A percentile compares a stretch with the other conserved stretches of the same genome.
phyloP scores from a whole-genome alignment of 495 filamentous ascomycete species.

The Lepidopterella palustris region DNA sequence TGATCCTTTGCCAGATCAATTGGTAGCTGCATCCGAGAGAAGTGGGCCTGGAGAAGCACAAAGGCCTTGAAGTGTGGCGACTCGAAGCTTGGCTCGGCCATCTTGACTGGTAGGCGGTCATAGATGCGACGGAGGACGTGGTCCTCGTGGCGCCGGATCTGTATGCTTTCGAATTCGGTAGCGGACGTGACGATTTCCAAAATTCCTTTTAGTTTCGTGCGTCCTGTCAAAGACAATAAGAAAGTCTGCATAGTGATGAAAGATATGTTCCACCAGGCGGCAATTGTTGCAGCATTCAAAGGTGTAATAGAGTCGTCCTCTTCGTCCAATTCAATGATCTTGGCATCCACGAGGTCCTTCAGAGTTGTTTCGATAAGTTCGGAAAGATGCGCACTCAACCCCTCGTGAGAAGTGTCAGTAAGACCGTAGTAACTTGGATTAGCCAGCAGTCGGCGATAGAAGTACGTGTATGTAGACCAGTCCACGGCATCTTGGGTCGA shows the following conservation, averaged over 20 bases:
- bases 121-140: slow-evolving; percentile 85
- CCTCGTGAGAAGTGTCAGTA: slow-evolving; percentile 83
- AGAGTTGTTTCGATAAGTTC: slow-evolving; percentile 91
- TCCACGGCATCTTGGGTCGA: slow-evolving; percentile 97
- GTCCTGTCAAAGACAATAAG: slow-evolving; percentile 81
- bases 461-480: slow-evolving; percentile 97
- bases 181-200: slow-evolving; percentile 96
- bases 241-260: slow-evolving; percentile 99
- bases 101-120: slow-evolving; percentile 90
- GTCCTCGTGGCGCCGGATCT: slow-evolving; percentile 91
- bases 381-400: slow-evolving; percentile 86
- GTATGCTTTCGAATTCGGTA: slow-evolving; percentile 91
- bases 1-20: slow-evolving; percentile 97
- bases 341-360: slow-evolving; percentile 84
- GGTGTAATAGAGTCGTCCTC: slow-evolving; percentile 88
- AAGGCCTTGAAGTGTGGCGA: slow-evolving; percentile 98
- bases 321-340: slow-evolving; percentile 95
- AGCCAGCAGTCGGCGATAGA: slow-evolving; percentile 92
- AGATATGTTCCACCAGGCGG: slow-evolving; percentile 98
- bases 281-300: slow-evolving; percentile 94
- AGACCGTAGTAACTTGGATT: slow-evolving; percentile 97
- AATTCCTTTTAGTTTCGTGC: slow-evolving; percentile 91
- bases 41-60: slow-evolving; percentile 91
- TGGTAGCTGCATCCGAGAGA: slow-evolving; percentile 92
- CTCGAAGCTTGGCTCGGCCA: slow-evolving; percentile 76